Conservation (phyloP, 176 grass and related monocot species). For the Phoenix dactylifera region DNA sequence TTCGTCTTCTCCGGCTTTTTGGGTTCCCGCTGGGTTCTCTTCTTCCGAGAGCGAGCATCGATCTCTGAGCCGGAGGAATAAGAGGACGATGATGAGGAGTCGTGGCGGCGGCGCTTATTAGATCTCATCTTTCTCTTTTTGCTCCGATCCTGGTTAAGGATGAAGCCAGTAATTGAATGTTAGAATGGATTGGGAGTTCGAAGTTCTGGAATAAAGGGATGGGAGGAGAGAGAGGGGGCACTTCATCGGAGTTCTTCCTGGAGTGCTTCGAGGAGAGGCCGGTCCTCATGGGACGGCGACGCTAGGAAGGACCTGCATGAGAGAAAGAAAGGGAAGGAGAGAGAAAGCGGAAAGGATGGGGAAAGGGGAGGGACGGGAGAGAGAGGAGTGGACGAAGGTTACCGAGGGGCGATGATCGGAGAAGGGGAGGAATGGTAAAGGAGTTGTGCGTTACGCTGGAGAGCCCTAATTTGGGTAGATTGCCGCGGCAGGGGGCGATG, state of each 20-base stretch:
- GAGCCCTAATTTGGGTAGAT: too few relatives aligned
- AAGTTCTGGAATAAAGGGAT: not conserved
- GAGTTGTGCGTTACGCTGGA: too few relatives aligned
- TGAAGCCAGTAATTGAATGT: not conserved
- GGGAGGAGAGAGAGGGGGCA: too few relatives aligned
- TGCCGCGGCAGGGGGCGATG: too few relatives aligned
- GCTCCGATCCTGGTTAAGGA: not conserved
- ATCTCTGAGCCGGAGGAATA: conserved; percentile 11
- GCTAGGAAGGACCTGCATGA: too few relatives aligned
- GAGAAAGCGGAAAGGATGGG: too few relatives aligned
- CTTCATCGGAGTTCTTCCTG: conserved; percentile 5
- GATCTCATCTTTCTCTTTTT: conserved; percentile 5
- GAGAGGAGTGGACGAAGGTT: too few relatives aligned
- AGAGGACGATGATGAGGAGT: not conserved
- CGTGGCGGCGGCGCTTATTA: conserved; percentile 1
- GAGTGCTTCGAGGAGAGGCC: not conserved
- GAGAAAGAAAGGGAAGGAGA: too few relatives aligned
- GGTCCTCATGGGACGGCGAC: not conserved
- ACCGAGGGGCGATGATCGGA: too few relatives aligned
- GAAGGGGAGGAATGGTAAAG: too few relatives aligned
- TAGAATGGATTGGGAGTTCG: not conserved
- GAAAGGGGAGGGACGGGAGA: too few relatives aligned
- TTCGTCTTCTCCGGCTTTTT: too few relatives aligned
- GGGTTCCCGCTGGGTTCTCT: not conserved
- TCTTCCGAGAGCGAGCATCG: not conserved